Base-by-base conservation (phyloP, 306 rosid species). In the Lupinus albus region DNA sequence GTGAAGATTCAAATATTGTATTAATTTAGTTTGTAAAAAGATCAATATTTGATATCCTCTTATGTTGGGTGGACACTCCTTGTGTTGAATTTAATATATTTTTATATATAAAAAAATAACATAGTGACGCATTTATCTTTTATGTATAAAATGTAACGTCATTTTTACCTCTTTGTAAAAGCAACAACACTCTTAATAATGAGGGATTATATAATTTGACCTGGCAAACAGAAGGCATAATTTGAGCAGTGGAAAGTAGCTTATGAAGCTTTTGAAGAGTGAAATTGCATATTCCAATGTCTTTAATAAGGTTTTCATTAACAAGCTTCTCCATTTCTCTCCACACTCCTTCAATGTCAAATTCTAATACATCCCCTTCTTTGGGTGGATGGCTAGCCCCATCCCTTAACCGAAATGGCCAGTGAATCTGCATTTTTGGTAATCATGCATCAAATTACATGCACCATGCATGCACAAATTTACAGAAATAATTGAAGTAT, bases 291-390 rank as follows among this genome's bases (percentile, higher is more conserved):
- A 85, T 56, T 42, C 89, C 85, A 60, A 82, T 82, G 74, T 85
- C 83, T 77, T 48, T 82, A 8, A 79, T 83, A 2, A 80, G 72
- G 57, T 80, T 80, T 41, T 70, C 80, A 11, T 74, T 53, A 11
- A 80, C 82, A 74, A 85, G 87, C 58, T 68, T 85, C 76, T 77
- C 89, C 81, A 85, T 85, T 75, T 85, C 83, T 77, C 81, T 82
- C 87, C 89, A 85, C 14, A 79, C 83, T 3, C 83, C 85, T 51
- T 79, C 83, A 83, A 79, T 80, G 76, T 85, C 87, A 51, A 82
- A 71, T 4, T 85, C 82, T 28, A 77, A 21, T 3, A 82, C 79
- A 1, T 82, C 87, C 30, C 87, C 83, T 46, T 38, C 76, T 57
- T 82, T 77, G 8, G 85, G 85, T 52, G 85, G 85, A 16, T 30